Percentiles rank a stretch among this genome's conserved stretches.
phyloP scores from a whole-genome alignment of 306 rosid species.

The Senna siamea region DNA sequence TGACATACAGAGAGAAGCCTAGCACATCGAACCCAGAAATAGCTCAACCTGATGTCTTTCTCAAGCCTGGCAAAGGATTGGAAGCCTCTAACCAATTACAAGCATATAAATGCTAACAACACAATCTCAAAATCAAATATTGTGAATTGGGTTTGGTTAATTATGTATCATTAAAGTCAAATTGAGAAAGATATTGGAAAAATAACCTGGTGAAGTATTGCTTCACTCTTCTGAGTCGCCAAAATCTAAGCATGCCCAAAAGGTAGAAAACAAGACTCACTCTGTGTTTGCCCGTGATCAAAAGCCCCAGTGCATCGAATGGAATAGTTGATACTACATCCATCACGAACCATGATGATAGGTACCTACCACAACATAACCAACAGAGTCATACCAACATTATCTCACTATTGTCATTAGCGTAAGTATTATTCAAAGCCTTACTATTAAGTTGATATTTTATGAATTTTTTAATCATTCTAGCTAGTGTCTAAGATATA shows the following conservation, averaged over 20 bases:
- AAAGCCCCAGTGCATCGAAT: constrained; percentile 56
- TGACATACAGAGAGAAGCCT: constrained; percentile 83
- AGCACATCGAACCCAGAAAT: constrained; percentile 86
- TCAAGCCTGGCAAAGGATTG: constrained; percentile 66
- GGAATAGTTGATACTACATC: constrained; percentile 91
- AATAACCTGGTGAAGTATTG: constrained; percentile 79
- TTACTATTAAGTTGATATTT: no score
- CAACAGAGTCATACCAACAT: constrained; percentile 20
- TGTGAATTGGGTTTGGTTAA: neutral
- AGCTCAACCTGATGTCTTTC: constrained; percentile 93
- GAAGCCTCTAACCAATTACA: neutral
- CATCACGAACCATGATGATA: constrained; percentile 91
- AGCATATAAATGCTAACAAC: neutral
- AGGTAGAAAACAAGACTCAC: constrained; percentile 58
- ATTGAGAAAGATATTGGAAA: neutral
- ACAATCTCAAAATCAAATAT: neutral
- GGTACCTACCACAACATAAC: constrained; percentile 58
- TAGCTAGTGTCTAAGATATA: no score
- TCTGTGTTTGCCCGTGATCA: constrained; percentile 63
- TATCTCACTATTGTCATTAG: no score
- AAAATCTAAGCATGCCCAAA: constrained; percentile 80
- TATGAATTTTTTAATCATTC: no score
- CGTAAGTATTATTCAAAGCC: no score
- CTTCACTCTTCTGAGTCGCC: constrained; percentile 83
- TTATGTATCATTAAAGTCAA: neutral